Evolutionary conservation across 441 rosid genomes (phyloP), one percentile per base, ranked within the genome.

Genomic region (Croton laevigatus): DNA sequence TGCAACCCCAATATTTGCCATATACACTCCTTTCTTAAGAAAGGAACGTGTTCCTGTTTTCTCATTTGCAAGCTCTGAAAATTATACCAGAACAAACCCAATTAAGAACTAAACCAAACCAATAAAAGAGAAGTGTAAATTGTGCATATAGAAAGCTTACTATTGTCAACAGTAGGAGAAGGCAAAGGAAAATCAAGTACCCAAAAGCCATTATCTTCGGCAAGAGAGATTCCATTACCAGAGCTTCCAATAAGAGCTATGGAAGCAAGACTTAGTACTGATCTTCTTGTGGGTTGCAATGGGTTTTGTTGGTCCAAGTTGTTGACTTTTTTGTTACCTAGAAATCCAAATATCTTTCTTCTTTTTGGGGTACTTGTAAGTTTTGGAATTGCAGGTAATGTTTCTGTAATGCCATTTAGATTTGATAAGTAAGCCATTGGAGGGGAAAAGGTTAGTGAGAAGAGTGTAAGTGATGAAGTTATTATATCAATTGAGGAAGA

Each of bases 191-290:
- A 85, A 52, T 81, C 86, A 73, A 82, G 71, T 16, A 13, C 32
- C 97, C 97, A 91, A 68, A 78, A 86, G 3, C 92, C 92, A 58
- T 91, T 91, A 48, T 85, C 91, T 72, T 88, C 82, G 8, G 96
- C 97, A 5, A 81, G 78, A 46, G 95, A 82, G 49, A 71, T 64
- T 20, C 76, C 81, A 12, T 68, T 74, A n/a, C 78, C 74, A 13
- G 73, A 69, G 59, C 62, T 71, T 45, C 62, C 71, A 44, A 76
- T 17, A 2, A 88, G 81, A 36, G 88, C 78, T 54, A 86, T 32
- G 0, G 96, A 90, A 73, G 88, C 82, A 71, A 87, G 85, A 75
- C 89, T 75, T 64, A 91, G 12, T 59, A 89, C 74, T 36, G 78
- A 73, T 64, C 93, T 82, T 75, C 91, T 86, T 65, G 89, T 83